Conservation (phyloP, 2,329 filamentous ascomycete genomes). For the Lecanicillium sp. region DNA sequence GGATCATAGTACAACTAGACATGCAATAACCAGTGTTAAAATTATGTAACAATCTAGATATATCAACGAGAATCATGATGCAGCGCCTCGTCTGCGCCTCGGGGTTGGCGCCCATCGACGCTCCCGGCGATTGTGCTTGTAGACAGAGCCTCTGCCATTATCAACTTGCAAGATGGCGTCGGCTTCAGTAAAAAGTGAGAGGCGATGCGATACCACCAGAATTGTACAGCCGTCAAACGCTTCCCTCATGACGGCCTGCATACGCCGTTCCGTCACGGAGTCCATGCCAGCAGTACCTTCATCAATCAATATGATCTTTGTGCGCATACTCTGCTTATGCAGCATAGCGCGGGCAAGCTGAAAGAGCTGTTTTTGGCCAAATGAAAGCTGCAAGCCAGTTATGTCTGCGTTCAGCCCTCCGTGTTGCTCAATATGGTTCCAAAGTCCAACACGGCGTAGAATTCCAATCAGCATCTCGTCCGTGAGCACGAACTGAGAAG, state of each 20-base stretch:
- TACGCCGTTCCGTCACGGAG: neutral
- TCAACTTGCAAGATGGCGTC: neutral
- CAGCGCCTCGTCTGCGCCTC: too few relatives aligned
- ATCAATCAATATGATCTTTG: neutral
- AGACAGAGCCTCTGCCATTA: neutral
- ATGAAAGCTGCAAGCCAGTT: conserved; percentile 29
- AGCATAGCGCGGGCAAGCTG: conserved; percentile 41
- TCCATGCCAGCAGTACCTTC: neutral
- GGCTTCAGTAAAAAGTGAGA: neutral
- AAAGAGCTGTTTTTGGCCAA: conserved; percentile 45
- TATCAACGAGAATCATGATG: too few relatives aligned
- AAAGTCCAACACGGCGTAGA: conserved; percentile 8
- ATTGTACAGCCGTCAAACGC: neutral
- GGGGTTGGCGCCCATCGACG: neutral
- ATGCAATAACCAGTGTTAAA: too few relatives aligned
- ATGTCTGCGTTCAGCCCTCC: conserved; percentile 19
- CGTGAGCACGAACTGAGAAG: conserved; percentile 13
- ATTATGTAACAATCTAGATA: too few relatives aligned
- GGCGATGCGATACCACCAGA: neutral
- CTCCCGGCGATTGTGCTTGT: neutral
- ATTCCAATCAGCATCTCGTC: conserved; percentile 14
- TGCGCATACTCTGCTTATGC: conserved; percentile 29
- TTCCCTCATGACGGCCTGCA: neutral
- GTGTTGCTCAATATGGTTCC: neutral
- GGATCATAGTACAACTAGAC: too few relatives aligned